These are phyloP conservation scores for Apiospora koreana DNA, from an alignment of 2,329 filamentous ascomycete genomes.

Conservation along the genomic window DNA sequence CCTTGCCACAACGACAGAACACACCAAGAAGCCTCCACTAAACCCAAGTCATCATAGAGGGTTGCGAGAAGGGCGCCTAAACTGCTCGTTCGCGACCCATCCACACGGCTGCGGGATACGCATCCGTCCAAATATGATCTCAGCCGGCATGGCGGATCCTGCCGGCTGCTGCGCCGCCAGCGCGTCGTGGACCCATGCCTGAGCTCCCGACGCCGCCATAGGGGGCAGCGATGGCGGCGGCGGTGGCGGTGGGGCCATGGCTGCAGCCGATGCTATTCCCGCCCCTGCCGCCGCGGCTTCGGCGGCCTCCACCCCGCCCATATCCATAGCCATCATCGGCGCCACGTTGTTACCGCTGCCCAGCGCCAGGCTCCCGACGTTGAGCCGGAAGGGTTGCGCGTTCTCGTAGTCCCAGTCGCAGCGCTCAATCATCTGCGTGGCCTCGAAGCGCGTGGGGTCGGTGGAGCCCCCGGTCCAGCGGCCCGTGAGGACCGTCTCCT, in stretches of 20 bases:
- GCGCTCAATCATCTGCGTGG: conserved; percentile 13
- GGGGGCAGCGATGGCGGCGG: neutral
- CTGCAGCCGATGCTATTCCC: neutral
- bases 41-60: neutral
- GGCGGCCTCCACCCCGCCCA: neutral
- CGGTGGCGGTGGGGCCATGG: neutral
- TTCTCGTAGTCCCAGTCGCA: conserved; percentile 16
- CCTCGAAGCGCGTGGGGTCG: conserved; percentile 7
- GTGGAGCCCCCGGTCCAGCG: conserved; percentile 2
- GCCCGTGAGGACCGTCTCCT: conserved; percentile 7
- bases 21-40: neutral
- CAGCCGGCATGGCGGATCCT: neutral
- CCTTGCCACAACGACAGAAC: neutral
- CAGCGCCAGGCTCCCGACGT: neutral
- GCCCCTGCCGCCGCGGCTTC: neutral
- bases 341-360: neutral
- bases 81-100: neutral
- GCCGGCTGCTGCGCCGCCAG: neutral
- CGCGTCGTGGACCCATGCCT: neutral
- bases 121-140: conserved; percentile 6
- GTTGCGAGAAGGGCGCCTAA: neutral
- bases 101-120: neutral
- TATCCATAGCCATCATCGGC: neutral
- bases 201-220: neutral
- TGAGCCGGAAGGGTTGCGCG: conserved; percentile 10